These are phyloP conservation scores for Naganishia friedmannii DNA, from an alignment of 768 basidiomycete species.

Conservation along the genomic window DNA sequence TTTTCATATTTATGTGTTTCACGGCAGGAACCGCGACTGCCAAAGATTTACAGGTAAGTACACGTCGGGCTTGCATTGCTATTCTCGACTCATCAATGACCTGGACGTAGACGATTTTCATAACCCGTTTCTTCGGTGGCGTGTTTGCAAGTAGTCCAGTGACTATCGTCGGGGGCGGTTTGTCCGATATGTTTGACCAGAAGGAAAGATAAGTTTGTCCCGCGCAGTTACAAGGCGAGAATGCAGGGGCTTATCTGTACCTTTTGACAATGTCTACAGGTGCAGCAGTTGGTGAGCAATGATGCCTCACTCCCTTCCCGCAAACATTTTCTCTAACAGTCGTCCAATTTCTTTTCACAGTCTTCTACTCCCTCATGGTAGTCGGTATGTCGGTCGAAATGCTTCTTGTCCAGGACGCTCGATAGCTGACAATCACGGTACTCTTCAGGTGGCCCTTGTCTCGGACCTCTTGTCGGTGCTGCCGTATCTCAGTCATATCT, in stretches of 20 bases:
- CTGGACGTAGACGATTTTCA: conserved; percentile 44
- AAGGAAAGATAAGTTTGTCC: conserved; percentile 20
- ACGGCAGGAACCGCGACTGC: conserved; percentile 50
- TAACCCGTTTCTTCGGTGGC: conserved; percentile 46
- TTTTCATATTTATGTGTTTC: conserved; percentile 51
- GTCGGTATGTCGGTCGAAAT: conserved; percentile 25
- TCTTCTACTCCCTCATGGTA: conserved; percentile 50
- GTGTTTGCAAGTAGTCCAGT: conserved; percentile 46
- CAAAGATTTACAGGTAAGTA: conserved; percentile 43
- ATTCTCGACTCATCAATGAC: not conserved
- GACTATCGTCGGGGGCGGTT: conserved; percentile 39
- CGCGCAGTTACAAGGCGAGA: no score
- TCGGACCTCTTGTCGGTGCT: conserved; percentile 20
- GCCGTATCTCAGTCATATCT: conserved; percentile 44
- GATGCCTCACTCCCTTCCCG: no score
- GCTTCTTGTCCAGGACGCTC: not conserved
- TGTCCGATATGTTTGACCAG: conserved; percentile 43
- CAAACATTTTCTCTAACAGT: not conserved
- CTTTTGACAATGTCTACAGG: conserved; percentile 1
- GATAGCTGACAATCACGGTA: not conserved
- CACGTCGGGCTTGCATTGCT: not conserved
- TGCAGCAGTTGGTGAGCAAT: conserved; percentile 11
- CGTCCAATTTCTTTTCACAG: not conserved
- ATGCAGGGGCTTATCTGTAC: not conserved
- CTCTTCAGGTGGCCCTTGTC: conserved; percentile 15